phyloP scores from a whole-genome alignment of 257 asterid species.

The Scutellaria minor region DNA sequence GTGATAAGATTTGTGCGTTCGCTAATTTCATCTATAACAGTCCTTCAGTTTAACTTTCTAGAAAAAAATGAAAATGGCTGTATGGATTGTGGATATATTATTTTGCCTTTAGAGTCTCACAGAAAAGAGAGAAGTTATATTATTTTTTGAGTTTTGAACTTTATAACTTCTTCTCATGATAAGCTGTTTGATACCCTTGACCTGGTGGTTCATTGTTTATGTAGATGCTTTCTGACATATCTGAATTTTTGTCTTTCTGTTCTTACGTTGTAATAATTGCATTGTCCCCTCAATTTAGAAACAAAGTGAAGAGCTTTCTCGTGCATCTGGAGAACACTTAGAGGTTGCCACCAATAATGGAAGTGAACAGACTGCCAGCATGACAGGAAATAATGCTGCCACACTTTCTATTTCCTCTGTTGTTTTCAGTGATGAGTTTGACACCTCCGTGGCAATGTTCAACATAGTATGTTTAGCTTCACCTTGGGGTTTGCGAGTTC shows the following conservation, averaged over 20 bases:
- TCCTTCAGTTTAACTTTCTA: background rate
- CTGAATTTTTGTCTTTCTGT: background rate
- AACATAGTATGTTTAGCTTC: conserved; percentile 64
- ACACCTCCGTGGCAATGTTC: conserved; percentile 56
- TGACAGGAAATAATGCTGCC: conserved; percentile 43
- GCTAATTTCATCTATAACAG: background rate
- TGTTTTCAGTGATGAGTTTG: conserved; percentile 59
- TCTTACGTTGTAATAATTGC: background rate
- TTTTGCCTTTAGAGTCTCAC: background rate
- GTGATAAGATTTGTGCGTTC: background rate
- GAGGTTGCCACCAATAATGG: conserved; percentile 50
- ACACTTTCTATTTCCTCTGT: conserved; percentile 52
- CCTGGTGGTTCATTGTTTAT: background rate
- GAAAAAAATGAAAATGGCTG: background rate
- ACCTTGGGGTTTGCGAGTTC: conserved; percentile 30
- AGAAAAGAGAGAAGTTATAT: background rate
- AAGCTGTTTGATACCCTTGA: background rate
- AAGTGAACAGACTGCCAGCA: conserved; percentile 48
- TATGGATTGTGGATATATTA: background rate
- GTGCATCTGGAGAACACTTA: conserved; percentile 55
- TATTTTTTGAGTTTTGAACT: background rate
- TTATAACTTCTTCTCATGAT: background rate
- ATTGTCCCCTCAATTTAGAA: conserved; percentile 44
- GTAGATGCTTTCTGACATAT: background rate
- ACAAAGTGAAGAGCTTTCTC: conserved; percentile 63